Evolutionary conservation across 1,284 basidiomycete species (phyloP), one percentile per base, ranked within the genome.

Genomic region (Marasmius sp.): DNA sequence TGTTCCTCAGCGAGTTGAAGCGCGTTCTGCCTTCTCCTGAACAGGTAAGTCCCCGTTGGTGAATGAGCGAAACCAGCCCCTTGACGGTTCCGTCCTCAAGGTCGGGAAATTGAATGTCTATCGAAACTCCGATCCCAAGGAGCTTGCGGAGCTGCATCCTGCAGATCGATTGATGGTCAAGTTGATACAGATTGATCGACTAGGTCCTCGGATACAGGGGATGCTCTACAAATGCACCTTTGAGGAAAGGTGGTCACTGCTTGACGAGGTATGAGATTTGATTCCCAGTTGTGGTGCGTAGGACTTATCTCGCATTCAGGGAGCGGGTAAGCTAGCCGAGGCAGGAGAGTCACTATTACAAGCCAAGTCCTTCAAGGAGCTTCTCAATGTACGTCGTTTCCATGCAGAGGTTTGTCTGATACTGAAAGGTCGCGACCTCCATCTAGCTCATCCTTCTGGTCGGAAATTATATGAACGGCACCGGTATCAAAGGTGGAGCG

Each of bases 381-480:
- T 97, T 38, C 84, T 95, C 50, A 93, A 86, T 67, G 93, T 93
- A 70, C 66, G 87, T 65, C 48, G 38, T 57, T 55, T 18, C 11
- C 12, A 36, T 16, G 10, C 64, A 9, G n/a, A 53, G 27, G 33
- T 39, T 65, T 57, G 43, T 47, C 71, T 54, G 59, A 49, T n/a
- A 38, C 48, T 47, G 52, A 50, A 68, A 18, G 57, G 63, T 73
- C 36, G 70, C 55, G 22, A 7, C 55, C 62, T 27, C 20, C 51
- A 55, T 20, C 48, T 50, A 95, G 92, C 82, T 98, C 52, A 97
- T 99, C 66, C 85, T 99, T 11, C 85, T 97, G 68, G 88, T 99
- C 71, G 97, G 97, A 64, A 99, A 99, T 75, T 99, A 95, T 74
- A 95, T 99, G 88, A 99, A 99, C 73, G 95, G 95, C 27, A 93